Evolutionary conservation across 306 rosid genomes (phyloP), one percentile per base, ranked within the genome.

Genomic region (Dryas alaskensis): DNA sequence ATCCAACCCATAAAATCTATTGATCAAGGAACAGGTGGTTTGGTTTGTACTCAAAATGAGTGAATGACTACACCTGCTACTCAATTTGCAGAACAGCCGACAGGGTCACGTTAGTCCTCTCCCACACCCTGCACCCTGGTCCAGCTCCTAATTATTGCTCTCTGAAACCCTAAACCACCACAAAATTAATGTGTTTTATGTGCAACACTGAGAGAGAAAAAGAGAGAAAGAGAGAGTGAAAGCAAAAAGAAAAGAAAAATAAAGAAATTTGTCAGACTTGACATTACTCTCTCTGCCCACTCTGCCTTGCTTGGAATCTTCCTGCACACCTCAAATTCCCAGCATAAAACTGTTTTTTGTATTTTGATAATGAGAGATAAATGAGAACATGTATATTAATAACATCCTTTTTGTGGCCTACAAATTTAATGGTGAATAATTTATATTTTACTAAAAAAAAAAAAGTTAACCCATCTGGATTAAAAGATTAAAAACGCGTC

Each of bases 81-180:
- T 60, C 84, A 25, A 43, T 82, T 76, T 66, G 78, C 62, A 81
- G 88, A 86, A 91, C 87, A 82, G 82, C 93, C 87, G 96, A 93
- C 97, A 93, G 81, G 65, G 77, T 67, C 91, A 87, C 86, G 93
- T 87, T 90, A 78, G 93, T 90, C 79, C 84, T 87, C 92, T 87
- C 73, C 72, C 84, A 81, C 81, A 76, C 59, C 84, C 89, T 85
- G 86, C 87, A 82, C 72, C 78, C 76, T 86, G 89, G 90, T 87
- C 92, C 89, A 76, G 77, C 55, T 78, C 74, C 82, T 78, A 91
- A 91, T 91, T 66, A 91, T 91, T 86, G 84, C 80, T 67, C 60
- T 81, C 74, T 80, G 70, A 58, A 92, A 83, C 83, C 93, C 89
- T 67, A 77, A 72, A 69, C 76, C 76, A 67, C 64, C 22, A 60